Base-by-base conservation (phyloP, 2,329 filamentous ascomycete species). In the Claviceps purpurea region DNA sequence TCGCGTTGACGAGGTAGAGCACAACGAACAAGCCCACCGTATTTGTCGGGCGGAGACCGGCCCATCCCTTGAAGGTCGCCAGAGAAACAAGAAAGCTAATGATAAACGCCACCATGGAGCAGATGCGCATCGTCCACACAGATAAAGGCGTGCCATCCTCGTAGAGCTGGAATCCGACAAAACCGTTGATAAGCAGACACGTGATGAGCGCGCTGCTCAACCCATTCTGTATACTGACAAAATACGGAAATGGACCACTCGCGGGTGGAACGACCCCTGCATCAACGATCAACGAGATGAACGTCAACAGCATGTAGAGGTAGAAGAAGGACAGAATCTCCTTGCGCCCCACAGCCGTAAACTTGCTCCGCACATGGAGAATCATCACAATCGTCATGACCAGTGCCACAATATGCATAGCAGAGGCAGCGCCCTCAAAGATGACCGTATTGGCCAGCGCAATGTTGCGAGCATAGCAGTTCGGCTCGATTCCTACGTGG, bases 381-480 rank as follows among this genome's bases (percentile, higher is more conserved):
- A 98, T 89, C 93, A 98, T 98, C 62, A 95, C 85, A 8, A 91
- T 86, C 4, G 89, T 94, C 91, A 98, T 96, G 60, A 83, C 74
- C 54, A 98, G 74, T 14, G 91, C 88, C 53, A 86, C 73, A 59
- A 98, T 97, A 69, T 98, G 93, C 72, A 93, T 87, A 64, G 91
- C 89, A 56, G 87, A 88, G 22, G 89, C 83, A 30, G 90, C 93
- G 64, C 84, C 88, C 71, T 97, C 84, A 67, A 98, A 98, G 64
- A 98, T 98, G 72, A 97, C 91, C 42, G 93, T 98, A 72, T 98
- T 98, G 60, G 90, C 93, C 59, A 97, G 71, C 70, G 96, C 90
- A 68, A 98, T 91, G 62, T 93, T 94, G 54, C 93, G 84, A 54
- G 93, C 87, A 72, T 91, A 97, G 75, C 93, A 98, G 64, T 83